Percentiles rank a stretch among this genome's conserved stretches.
Evolutionary conservation across 192 early-diverging fungal genomes (phyloP).

Genomic region (Dissophora globulifera): DNA sequence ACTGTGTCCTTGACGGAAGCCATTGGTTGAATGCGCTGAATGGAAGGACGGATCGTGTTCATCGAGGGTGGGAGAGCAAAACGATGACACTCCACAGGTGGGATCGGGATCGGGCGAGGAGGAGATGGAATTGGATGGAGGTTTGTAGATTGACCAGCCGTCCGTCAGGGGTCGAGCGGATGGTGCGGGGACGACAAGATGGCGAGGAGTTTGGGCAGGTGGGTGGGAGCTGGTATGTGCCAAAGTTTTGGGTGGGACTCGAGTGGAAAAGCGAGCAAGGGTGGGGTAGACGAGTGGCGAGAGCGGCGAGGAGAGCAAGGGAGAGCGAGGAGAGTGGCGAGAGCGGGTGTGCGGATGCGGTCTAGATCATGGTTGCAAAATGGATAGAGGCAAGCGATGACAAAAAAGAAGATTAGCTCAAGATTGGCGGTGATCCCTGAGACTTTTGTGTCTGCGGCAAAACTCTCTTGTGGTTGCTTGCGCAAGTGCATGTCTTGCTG

Average conservation of each 20-base stretch:
- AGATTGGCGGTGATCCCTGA: too few relatives aligned
- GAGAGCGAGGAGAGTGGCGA: too few relatives aligned
- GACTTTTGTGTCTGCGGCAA: too few relatives aligned
- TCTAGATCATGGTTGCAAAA: too few relatives aligned
- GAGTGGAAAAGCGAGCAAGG: too few relatives aligned
- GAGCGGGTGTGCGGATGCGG: too few relatives aligned
- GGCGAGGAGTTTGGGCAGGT: neutral
- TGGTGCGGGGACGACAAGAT: neutral
- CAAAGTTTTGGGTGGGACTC: neutral
- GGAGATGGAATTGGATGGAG: neutral
- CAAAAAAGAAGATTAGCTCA: too few relatives aligned
- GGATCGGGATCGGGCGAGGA: neutral
- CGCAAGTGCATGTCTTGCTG: too few relatives aligned
- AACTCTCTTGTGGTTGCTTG: too few relatives aligned
- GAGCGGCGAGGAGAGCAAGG: too few relatives aligned
- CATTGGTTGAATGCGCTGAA: constrained; percentile 10
- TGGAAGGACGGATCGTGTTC: constrained; percentile 31
- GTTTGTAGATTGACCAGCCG: neutral
- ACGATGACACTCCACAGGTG: constrained; percentile 7
- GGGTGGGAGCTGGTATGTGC: neutral
- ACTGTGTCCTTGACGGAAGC: constrained; percentile 3
- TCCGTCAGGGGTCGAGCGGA: neutral
- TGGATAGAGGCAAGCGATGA: too few relatives aligned
- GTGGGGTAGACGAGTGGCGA: too few relatives aligned
- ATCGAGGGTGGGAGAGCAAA: constrained; percentile 2